Evolutionary conservation across 2,329 filamentous ascomycete genomes (phyloP).

Genomic region (Alternaria triticina): DNA sequence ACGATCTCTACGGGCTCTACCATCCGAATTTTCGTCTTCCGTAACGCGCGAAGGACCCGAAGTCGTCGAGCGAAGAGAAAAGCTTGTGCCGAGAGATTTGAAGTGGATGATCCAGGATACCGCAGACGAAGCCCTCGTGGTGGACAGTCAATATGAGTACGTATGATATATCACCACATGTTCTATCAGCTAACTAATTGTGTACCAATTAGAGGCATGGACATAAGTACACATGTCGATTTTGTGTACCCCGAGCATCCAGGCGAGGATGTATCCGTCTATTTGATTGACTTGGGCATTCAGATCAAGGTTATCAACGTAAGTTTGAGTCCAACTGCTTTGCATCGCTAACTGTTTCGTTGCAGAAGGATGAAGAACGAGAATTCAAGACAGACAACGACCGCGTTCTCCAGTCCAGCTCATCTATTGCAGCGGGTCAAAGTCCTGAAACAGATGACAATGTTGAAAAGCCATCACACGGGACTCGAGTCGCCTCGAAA

Average conservation of each 20-base stretch:
- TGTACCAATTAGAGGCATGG: neutral
- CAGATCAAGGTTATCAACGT: neutral
- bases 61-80: too few relatives aligned
- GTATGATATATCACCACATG: too few relatives aligned
- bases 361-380: rapidly evolving
- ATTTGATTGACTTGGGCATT: neutral
- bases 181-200: too few relatives aligned
- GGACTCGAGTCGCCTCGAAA: neutral
- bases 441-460: neutral
- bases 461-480: neutral
- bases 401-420: neutral
- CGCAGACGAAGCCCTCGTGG: too few relatives aligned
- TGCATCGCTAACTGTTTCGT: rapidly evolving
- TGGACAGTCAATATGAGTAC: too few relatives aligned
- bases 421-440: neutral
- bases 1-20: neutral
- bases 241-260: neutral
- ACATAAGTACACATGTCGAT: too few relatives aligned
- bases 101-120: too few relatives aligned
- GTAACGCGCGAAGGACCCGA: too few relatives aligned
- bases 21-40: too few relatives aligned
- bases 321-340: neutral
- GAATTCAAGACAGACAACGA: neutral
- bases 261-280: rapidly evolving
- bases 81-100: too few relatives aligned